Percentiles rank a stretch among this genome's conserved stretches.
These are phyloP conservation scores for Penicillium sp. DNA, from an alignment of 2,329 filamentous ascomycete genomes.

Conservation along the genomic window DNA sequence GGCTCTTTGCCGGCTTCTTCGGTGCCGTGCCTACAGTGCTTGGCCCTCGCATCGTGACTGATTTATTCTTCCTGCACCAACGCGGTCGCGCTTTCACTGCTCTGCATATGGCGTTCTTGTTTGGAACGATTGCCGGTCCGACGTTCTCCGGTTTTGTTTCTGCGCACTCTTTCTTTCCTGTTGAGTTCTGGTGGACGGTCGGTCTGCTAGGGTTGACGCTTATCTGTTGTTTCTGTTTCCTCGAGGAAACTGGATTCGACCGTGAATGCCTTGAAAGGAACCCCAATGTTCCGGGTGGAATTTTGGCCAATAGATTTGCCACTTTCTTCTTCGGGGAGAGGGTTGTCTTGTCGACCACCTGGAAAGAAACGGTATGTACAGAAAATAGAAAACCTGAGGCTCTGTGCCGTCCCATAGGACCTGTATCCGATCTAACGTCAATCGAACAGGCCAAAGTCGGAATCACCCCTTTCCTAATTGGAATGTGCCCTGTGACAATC, in stretches of 20 bases:
- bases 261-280: slow-evolving; percentile 17
- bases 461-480: slow-evolving; percentile 23
- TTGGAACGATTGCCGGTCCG: slow-evolving; percentile 32
- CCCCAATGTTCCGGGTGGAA: slow-evolving; percentile 11
- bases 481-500: slow-evolving; percentile 31
- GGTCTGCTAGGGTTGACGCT: slow-evolving; percentile 29
- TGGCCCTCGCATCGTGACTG: slow-evolving; percentile 36
- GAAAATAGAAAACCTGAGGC: not conserved
- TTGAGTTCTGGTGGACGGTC: slow-evolving; percentile 41
- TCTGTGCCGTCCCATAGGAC: not conserved
- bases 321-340: slow-evolving; percentile 23
- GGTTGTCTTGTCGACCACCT: slow-evolving; percentile 19
- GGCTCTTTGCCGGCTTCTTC: slow-evolving; percentile 36
- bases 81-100: slow-evolving; percentile 35
- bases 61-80: slow-evolving; percentile 40
- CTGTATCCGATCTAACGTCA: not conserved
- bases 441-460: slow-evolving; percentile 14
- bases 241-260: slow-evolving; percentile 36
- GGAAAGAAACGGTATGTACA: slow-evolving; percentile 17
- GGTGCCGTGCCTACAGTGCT: slow-evolving; percentile 34
- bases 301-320: slow-evolving; percentile 20
- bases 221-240: slow-evolving; percentile 31
- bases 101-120: slow-evolving; percentile 31
- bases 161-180: slow-evolving; percentile 28
- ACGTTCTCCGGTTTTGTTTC: slow-evolving; percentile 38